Percentiles rank a stretch among this genome's conserved stretches.
Conservation (phyloP, 306 rosid genomes). For the Canavalia ensiformis region DNA sequence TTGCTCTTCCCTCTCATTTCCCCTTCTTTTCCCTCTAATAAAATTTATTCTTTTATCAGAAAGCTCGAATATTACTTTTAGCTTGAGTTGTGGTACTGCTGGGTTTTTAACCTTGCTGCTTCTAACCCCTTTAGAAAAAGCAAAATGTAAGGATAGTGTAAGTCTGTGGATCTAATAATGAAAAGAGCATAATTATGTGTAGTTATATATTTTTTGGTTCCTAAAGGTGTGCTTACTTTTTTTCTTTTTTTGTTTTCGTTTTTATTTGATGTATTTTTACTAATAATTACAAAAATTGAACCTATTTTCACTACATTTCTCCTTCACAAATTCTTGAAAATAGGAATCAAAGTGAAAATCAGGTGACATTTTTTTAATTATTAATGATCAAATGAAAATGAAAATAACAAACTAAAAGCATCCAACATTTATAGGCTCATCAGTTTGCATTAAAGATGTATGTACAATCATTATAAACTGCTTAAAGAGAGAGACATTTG, state of each 20-base stretch:
- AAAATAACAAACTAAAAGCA: slow-evolving; percentile 9
- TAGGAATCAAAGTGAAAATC: not conserved
- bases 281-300: not conserved
- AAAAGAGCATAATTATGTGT: not conserved
- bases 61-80: not conserved
- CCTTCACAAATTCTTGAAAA: slow-evolving; percentile 4
- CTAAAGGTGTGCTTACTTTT: not conserved
- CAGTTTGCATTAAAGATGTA: not conserved
- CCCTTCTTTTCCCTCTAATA: not conserved
- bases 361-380: not conserved
- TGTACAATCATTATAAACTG: not conserved
- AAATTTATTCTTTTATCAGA: not conserved
- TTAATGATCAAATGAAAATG: not conserved
- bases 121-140: not conserved
- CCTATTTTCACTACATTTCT: not conserved
- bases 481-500: not conserved
- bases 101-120: not conserved
- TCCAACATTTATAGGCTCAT: slow-evolving; percentile 10
- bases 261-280: not conserved
- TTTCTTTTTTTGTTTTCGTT: not conserved
- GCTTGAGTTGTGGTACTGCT: not conserved
- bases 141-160: not conserved
- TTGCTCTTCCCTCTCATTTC: not conserved
- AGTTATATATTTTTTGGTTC: not conserved
- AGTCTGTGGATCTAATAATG: not conserved